A percentile compares a stretch with the other conserved stretches of the same genome.
Conservation (phyloP, 2,329 filamentous ascomycete species). For the Sporothrix phasma region DNA sequence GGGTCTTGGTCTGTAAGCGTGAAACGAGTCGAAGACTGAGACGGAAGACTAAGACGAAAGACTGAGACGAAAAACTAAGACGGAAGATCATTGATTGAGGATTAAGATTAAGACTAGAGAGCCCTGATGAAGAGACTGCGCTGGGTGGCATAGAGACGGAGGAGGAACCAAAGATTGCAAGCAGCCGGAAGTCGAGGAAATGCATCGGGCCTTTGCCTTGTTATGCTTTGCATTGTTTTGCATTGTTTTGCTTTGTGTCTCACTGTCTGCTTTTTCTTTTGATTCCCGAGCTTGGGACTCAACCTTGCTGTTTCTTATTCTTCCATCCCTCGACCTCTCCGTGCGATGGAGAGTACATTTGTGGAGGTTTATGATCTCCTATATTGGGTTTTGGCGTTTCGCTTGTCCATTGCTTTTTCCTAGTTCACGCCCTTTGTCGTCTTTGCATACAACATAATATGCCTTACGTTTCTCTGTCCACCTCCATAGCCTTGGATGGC, state of each 20-base stretch:
- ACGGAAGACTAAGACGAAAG: not conserved
- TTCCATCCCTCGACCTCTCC: not conserved
- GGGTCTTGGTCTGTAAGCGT: conserved; percentile 22
- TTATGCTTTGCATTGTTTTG: too few relatives aligned
- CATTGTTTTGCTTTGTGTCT: not conserved
- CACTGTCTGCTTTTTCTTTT: not conserved
- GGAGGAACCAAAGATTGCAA: not conserved
- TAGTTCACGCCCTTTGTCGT: not conserved
- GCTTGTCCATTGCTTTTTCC: not conserved
- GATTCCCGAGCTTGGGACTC: too few relatives aligned
- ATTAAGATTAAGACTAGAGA: too few relatives aligned
- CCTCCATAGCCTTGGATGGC: too few relatives aligned
- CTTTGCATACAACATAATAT: not conserved
- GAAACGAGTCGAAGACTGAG: not conserved
- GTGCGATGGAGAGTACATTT: not conserved
- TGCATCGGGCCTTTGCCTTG: too few relatives aligned
- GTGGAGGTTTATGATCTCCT: not conserved
- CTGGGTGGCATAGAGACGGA: not conserved
- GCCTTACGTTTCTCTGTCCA: too few relatives aligned
- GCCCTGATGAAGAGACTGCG: not conserved
- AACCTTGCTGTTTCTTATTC: not conserved
- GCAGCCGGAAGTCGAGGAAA: not conserved
- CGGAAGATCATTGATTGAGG: too few relatives aligned
- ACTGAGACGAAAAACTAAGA: too few relatives aligned
- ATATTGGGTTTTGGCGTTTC: not conserved